A percentile compares a stretch with the other conserved stretches of the same genome.
These are phyloP conservation scores for Aspergillus tamarii DNA, from an alignment of 2,329 filamentous ascomycete species.

Conservation along the genomic window DNA sequence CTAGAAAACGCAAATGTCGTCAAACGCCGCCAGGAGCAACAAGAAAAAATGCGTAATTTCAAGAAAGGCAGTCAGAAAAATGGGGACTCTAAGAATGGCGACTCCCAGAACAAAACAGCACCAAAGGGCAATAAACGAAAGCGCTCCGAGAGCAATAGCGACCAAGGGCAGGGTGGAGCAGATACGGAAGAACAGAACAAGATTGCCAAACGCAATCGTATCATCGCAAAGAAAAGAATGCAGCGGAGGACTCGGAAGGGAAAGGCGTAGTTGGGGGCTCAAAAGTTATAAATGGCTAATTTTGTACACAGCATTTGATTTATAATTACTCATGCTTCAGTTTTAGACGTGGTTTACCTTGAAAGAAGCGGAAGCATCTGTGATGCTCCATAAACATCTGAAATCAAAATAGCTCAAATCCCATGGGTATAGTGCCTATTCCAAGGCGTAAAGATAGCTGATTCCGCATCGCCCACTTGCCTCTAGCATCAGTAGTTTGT, in stretches of 20 bases:
- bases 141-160: slow-evolving; percentile 30
- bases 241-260: slow-evolving; percentile 67
- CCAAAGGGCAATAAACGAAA: slow-evolving; percentile 37
- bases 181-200: slow-evolving; percentile 54
- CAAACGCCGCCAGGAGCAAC: slow-evolving; percentile 62
- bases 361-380: slow-evolving; percentile 20
- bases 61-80: slow-evolving; percentile 19
- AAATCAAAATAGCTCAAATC: background rate
- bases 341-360: background rate
- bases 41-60: slow-evolving; percentile 30
- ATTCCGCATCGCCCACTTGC: background rate
- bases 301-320: slow-evolving; percentile 13
- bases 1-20: slow-evolving; percentile 98
- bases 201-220: slow-evolving; percentile 68
- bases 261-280: slow-evolving; percentile 26
- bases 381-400: background rate
- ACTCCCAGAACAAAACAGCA: slow-evolving; percentile 17
- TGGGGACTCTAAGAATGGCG: slow-evolving; percentile 14
- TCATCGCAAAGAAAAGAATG: slow-evolving; percentile 84
- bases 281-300: slow-evolving; percentile 18
- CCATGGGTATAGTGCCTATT: slow-evolving; percentile 4
- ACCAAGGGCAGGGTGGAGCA: slow-evolving; percentile 23
- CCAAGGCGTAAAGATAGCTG: background rate
- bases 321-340: slow-evolving; percentile 11
- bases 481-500: slow-evolving; percentile 34